A percentile compares a stretch with the other conserved stretches of the same genome.
Evolutionary conservation across 2,329 filamentous ascomycete genomes (phyloP).

Genomic region (Chrysoporthe deuterocubensis): DNA sequence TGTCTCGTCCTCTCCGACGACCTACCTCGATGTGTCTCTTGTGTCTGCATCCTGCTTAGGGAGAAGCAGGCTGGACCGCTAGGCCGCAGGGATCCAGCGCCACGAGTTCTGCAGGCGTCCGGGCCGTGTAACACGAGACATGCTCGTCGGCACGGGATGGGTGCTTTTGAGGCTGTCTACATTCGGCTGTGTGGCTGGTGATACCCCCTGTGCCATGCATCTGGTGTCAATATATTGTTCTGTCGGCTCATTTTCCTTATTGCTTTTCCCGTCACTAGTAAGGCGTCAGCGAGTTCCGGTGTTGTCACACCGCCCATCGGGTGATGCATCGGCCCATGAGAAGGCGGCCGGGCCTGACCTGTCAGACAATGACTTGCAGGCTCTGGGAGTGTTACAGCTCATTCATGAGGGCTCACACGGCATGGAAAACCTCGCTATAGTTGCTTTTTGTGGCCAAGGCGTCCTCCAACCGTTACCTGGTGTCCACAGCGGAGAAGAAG

Average conservation of each 20-base stretch:
- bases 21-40: neutral
- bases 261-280: neutral
- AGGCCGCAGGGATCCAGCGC: neutral
- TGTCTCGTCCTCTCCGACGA: neutral
- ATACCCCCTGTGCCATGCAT: neutral
- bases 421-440: neutral
- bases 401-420: neutral
- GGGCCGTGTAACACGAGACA: neutral
- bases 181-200: neutral
- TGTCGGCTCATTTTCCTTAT: neutral
- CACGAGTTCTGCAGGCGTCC: neutral
- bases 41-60: neutral
- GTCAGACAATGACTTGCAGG: neutral
- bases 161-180: neutral
- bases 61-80: neutral
- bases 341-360: neutral
- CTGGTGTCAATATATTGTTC: neutral
- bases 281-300: neutral
- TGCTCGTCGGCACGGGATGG: neutral
- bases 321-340: neutral
- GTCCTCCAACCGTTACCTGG: neutral
- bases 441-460: neutral
- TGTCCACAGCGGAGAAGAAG: neutral
- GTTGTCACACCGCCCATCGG: conserved; percentile 1
- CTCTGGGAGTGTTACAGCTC: neutral